Evolutionary conservation across 2,329 filamentous ascomycete genomes (phyloP), one percentile per base, ranked within the genome.

Genomic region (Penicillium sp.): DNA sequence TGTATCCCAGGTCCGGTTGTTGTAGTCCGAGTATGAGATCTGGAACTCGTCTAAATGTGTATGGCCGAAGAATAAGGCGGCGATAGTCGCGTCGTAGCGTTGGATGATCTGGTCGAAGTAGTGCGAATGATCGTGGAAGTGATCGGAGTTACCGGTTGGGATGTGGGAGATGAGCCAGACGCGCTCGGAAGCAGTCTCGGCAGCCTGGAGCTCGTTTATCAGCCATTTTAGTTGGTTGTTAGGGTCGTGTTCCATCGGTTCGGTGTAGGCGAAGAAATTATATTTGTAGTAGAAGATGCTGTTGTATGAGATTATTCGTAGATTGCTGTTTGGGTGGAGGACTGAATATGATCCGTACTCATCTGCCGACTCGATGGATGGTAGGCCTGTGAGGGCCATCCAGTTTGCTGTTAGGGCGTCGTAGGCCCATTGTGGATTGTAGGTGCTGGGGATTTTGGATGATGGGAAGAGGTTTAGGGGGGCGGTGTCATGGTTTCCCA

Each of bases 151-250:
- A 7, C 82, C 82, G 20, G 79, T 66, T 2, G 83, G 78, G 74
- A 84, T 83, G 61, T 86, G 84, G 1, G 81, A 81, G 29, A 85
- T 79, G 40, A 86, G 75, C 70, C 80, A 85, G 23, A 82, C 83
- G 22, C 80, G 76, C 64, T 85, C 77, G 33, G 75, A 74, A 1
- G 76, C 74, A 43, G 71, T 71, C 60, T 86, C 83, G 2, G 83
- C 82, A 2, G 73, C 72, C 49, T 81, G 76, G 0, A 86, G 77
- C 62, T 86, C 79, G 3, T 62, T 51, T 5, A 82, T 78, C 7
- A 86, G 73, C 80, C 82, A 85, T 15, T 74, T 69, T 3, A 85
- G 72, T 64, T 84, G 79, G 12, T 74, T 73, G 63, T 77, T 77
- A 2, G 82, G 82, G 62, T 85, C 82, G 12, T 67, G 68, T 44